Conservation (phyloP, 805 yeast genomes). For the Ogataea minuta region DNA sequence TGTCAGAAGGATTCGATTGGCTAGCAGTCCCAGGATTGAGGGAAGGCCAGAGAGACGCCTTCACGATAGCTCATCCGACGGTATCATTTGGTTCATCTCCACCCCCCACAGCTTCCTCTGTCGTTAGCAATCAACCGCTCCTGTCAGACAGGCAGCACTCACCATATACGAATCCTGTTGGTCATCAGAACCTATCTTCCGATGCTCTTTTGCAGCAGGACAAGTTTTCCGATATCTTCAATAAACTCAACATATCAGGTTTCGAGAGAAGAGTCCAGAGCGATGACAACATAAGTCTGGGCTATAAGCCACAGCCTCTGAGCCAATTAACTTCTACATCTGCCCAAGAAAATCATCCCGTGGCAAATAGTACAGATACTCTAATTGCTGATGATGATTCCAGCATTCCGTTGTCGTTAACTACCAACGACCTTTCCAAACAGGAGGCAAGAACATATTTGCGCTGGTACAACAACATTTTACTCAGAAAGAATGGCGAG, state of each 20-base stretch:
- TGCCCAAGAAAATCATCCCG: slow-evolving; percentile 8
- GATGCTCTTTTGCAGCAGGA: slow-evolving; percentile 14
- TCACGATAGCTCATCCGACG: slow-evolving; percentile 41
- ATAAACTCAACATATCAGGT: slow-evolving; percentile 19
- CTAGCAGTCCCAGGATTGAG: slow-evolving; percentile 21
- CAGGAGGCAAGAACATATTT: slow-evolving; percentile 84
- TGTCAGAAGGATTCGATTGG: slow-evolving; percentile 27
- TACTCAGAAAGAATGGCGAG: slow-evolving; percentile 60
- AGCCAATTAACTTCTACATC: neutral
- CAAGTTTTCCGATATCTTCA: slow-evolving; percentile 24
- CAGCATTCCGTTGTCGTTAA: slow-evolving; percentile 59
- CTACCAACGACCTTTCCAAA: slow-evolving; percentile 63
- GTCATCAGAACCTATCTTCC: slow-evolving; percentile 1
- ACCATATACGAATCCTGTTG: neutral
- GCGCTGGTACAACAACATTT: slow-evolving; percentile 89
- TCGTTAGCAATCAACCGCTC: slow-evolving; percentile 7
- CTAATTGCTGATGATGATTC: slow-evolving; percentile 35
- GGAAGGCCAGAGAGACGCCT: slow-evolving; percentile 2
- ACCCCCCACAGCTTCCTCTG: slow-evolving; percentile 17
- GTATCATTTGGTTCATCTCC: slow-evolving; percentile 46
- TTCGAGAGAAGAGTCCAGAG: slow-evolving; percentile 19
- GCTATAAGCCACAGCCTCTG: slow-evolving; percentile 4
- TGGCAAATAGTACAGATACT: slow-evolving; percentile 30
- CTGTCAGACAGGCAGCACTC: slow-evolving; percentile 2
- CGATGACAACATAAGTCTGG: slow-evolving; percentile 22